Percentiles rank a stretch among this genome's conserved stretches.
These are phyloP conservation scores for Suhomyces canberraensis DNA, from an alignment of 805 yeast species.

Conservation along the genomic window DNA sequence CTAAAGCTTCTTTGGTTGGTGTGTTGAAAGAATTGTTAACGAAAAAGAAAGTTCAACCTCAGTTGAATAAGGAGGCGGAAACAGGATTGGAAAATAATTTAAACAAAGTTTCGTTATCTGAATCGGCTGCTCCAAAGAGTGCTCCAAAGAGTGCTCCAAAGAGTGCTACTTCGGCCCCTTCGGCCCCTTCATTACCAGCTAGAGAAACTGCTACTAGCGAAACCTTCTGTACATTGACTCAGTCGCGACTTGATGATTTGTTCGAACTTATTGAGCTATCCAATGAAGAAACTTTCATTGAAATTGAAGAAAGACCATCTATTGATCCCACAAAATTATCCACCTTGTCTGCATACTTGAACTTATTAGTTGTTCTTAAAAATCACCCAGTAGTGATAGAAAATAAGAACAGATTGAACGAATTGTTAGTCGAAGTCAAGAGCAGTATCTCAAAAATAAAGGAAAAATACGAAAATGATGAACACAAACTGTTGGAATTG, in stretches of 20 bases:
- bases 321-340: conserved; percentile 32
- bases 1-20: conserved; percentile 58
- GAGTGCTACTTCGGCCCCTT: conserved; percentile 4
- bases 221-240: conserved; percentile 42
- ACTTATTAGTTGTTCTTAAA: conserved; percentile 43
- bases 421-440: conserved; percentile 14
- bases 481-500: conserved; percentile 15
- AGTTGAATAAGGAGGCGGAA: neutral
- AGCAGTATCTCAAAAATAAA: conserved; percentile 16
- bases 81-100: neutral
- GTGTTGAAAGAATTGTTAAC: conserved; percentile 66
- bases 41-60: conserved; percentile 32
- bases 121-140: conserved; percentile 6
- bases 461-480: conserved; percentile 14
- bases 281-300: conserved; percentile 33
- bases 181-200: conserved; percentile 21
- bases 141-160: neutral
- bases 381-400: conserved; percentile 15
- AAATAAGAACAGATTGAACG: conserved; percentile 13
- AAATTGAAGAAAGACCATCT: conserved; percentile 10
- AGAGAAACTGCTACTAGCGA: conserved; percentile 19
- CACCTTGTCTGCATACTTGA: conserved; percentile 53
- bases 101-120: conserved; percentile 1
- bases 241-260: conserved; percentile 41
- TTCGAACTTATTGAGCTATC: conserved; percentile 39